Evolutionary conservation across 2,329 filamentous ascomycete species (phyloP), one percentile per base, ranked within the genome.

Genomic region (Escovopsis sp.): DNA sequence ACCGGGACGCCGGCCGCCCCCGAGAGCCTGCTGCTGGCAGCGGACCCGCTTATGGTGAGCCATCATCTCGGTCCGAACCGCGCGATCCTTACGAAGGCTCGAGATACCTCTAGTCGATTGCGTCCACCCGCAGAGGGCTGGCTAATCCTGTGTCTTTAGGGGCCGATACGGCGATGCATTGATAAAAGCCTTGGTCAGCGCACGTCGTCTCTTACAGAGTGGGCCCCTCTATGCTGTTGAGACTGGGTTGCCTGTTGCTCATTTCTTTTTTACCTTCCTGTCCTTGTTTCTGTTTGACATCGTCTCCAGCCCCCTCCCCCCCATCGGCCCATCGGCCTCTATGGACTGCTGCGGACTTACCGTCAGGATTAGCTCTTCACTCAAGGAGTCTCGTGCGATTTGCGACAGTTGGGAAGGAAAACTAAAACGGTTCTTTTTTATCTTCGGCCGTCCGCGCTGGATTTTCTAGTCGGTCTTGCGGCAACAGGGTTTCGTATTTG

Each of bases 71-170:
- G 45, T 60, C 63, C 34, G 65, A 68, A 50, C 57, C 60, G 30
- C 63, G 66, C 19, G 65, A 68, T 48, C 50, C 61, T 43, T 68
- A 68, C 48, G 61, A 59, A 63, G 64, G 63, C 66, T 62, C 53
- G 59, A 48, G 42, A 40, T 47, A 53, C 39, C 40, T 32, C 28
- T 32, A 32, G 28, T 32, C 28, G 28, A 32, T 32, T 32, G 28
- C 28, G 28, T 32, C 28, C 28, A 32, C 28, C 28, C 28, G 4
- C 28, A 11, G 28, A 32, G 28, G 28, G 28, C 28, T 32, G 28
- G 52, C 56, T 63, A 55, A 63, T 51, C 18, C 35, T 32, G 23
- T 37, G 32, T 38, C 42, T 35, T 12, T 35, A 61, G 59, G 59
- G 42, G 47, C 58, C 33, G 59, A 61, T 38, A 51, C 55, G 44